Evolutionary conservation across 2,329 filamentous ascomycete species (phyloP).

Genomic region (Curvularia sp.): DNA sequence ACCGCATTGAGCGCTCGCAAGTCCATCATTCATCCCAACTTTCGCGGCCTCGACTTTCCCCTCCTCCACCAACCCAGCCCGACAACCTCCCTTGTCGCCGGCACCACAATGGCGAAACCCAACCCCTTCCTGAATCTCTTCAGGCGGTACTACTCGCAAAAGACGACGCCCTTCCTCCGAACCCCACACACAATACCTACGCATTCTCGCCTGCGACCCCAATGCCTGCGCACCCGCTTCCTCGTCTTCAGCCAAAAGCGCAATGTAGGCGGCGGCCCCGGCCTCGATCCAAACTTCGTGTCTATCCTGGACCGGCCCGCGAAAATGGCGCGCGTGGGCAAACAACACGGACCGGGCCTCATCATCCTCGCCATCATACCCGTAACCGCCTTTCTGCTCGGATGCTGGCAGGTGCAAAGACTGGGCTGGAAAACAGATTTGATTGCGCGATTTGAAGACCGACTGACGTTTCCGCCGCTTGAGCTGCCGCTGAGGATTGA

Average conservation of each 20-base stretch:
- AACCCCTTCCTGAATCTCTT: slow-evolving; percentile 45
- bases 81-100: neutral
- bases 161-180: slow-evolving; percentile 12
- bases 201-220: slow-evolving; percentile 30
- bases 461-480: slow-evolving; percentile 82
- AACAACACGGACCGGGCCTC: slow-evolving; percentile 79
- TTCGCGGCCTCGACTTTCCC: slow-evolving; percentile 4
- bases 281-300: slow-evolving; percentile 75
- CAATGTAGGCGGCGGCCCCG: slow-evolving; percentile 54
- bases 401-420: slow-evolving; percentile 94
- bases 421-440: slow-evolving; percentile 93
- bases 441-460: slow-evolving; percentile 90
- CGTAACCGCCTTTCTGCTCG: slow-evolving; percentile 85
- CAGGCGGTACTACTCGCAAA: slow-evolving; percentile 36
- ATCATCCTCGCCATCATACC: slow-evolving; percentile 87
- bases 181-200: slow-evolving; percentile 15
- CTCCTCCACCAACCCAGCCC: slow-evolving; percentile 5
- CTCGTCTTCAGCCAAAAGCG: slow-evolving; percentile 28
- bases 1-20: slow-evolving; percentile 20
- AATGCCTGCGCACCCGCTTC: slow-evolving; percentile 45
- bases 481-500: slow-evolving; percentile 86
- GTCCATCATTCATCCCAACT: slow-evolving; percentile 18
- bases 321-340: slow-evolving; percentile 75
- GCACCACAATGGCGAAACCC: slow-evolving; percentile 42
- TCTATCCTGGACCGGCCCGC: slow-evolving; percentile 89